These are phyloP conservation scores for Dryadomyces quercus-mongolicae DNA, from an alignment of 2,329 filamentous ascomycete species.

Conservation along the genomic window DNA sequence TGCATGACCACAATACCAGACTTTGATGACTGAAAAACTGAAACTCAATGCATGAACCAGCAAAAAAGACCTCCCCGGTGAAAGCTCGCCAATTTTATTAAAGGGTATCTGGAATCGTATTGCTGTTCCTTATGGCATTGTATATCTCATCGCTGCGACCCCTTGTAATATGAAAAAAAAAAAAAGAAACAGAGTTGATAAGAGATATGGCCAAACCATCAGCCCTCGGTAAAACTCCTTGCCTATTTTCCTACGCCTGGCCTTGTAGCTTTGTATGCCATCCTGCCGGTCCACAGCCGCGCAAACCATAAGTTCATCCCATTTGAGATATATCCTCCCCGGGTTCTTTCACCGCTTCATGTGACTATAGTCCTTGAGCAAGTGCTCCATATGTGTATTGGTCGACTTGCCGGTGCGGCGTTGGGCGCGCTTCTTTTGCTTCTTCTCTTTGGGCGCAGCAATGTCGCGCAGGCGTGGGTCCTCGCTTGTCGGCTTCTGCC, in stretches of 20 bases:
- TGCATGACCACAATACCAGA: conserved; percentile 1
- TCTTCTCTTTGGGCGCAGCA: conserved; percentile 50
- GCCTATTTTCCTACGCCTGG: no score
- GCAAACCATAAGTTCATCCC: neutral
- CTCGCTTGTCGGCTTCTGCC: conserved; percentile 75
- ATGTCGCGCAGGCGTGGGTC: conserved; percentile 51
- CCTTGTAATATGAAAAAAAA: neutral
- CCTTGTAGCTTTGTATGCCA: no score
- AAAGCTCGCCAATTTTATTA: neutral
- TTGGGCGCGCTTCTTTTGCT: conserved; percentile 55
- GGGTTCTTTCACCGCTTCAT: conserved; percentile 25
- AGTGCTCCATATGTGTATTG: conserved; percentile 74
- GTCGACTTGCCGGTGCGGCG: conserved; percentile 69
- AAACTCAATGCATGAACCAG: no score
- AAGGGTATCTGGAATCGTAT: neutral
- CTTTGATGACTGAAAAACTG: neutral
- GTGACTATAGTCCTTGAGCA: conserved; percentile 61
- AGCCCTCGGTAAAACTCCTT: neutral
- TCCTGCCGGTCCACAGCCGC: no score
- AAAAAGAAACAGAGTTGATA: neutral
- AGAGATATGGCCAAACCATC: neutral
- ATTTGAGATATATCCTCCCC: no score
- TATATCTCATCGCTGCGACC: neutral
- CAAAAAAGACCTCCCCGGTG: no score
- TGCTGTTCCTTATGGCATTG: neutral